A percentile compares a stretch with the other conserved stretches of the same genome.
These are phyloP conservation scores for Solanum microdontum DNA, from an alignment of 257 asterid genomes.

Conservation along the genomic window DNA sequence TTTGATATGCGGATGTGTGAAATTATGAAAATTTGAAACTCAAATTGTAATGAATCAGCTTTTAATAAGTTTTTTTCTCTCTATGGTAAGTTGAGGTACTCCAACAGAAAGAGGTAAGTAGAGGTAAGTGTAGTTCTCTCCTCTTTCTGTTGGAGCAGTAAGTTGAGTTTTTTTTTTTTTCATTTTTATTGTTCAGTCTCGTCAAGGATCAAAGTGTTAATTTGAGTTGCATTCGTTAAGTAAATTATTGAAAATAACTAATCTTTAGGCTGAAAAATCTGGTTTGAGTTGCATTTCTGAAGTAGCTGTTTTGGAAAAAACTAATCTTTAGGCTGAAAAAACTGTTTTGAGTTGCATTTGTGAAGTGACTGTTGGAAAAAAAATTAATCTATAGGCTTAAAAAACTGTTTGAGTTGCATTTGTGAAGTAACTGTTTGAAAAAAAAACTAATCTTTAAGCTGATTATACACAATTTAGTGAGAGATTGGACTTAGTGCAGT, in stretches of 20 bases:
- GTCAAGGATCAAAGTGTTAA: neutral
- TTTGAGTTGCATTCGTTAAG: neutral
- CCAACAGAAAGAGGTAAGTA: neutral
- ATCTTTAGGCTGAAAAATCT: neutral
- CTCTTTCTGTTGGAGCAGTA: neutral
- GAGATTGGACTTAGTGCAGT: neutral
- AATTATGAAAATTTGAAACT: neutral
- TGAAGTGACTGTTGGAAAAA: neutral
- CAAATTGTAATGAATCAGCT: neutral
- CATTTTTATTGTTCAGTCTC: neutral
- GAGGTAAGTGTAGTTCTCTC: neutral
- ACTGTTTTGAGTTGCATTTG: neutral
- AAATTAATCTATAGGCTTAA: neutral
- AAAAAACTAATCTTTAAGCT: neutral
- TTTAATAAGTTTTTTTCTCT: neutral
- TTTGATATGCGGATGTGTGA: neutral
- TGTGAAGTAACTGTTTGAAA: neutral
- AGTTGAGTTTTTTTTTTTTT: neutral
- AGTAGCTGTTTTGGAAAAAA: neutral
- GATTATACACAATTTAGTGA: neutral
- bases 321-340: neutral
- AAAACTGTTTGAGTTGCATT: neutral
- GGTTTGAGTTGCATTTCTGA: neutral
- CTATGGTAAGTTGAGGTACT: neutral
- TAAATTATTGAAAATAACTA: neutral